Evolutionary conservation across 768 basidiomycete genomes (phyloP).

Genomic region (Lactifluus rugatus): DNA sequence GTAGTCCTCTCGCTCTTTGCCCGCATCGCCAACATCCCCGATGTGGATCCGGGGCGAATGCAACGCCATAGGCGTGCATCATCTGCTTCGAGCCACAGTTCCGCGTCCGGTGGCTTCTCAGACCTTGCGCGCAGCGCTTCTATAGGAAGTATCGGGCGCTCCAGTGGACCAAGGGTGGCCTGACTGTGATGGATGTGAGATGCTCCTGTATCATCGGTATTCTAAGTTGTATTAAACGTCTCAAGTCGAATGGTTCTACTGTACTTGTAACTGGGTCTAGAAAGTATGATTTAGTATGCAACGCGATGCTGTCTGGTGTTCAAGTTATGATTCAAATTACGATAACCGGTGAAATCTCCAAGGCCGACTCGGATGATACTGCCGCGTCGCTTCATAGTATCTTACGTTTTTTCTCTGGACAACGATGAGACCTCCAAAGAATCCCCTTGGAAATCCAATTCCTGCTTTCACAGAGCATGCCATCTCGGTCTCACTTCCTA

Average conservation of each 20-base stretch:
- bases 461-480: slow-evolving; percentile 75
- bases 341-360: too few relatives aligned
- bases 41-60: slow-evolving; percentile 70
- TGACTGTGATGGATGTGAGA: neutral
- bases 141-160: slow-evolving; percentile 9
- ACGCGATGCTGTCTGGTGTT: neutral
- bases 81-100: slow-evolving; percentile 41
- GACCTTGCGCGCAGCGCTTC: slow-evolving; percentile 13
- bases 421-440: slow-evolving; percentile 9
- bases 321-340: too few relatives aligned
- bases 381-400: too few relatives aligned
- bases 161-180: neutral
- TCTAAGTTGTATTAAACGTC: neutral
- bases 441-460: slow-evolving; percentile 40
- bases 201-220: neutral
- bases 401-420: neutral
- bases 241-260: neutral
- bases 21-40: slow-evolving; percentile 57
- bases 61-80: slow-evolving; percentile 74
- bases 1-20: slow-evolving; percentile 75
- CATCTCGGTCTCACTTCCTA: slow-evolving; percentile 90
- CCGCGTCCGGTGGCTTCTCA: slow-evolving; percentile 7
- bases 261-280: neutral
- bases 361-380: too few relatives aligned
- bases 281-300: neutral